phyloP scores from a whole-genome alignment of 2,329 filamentous ascomycete genomes.

The Arachnomyces sp. region DNA sequence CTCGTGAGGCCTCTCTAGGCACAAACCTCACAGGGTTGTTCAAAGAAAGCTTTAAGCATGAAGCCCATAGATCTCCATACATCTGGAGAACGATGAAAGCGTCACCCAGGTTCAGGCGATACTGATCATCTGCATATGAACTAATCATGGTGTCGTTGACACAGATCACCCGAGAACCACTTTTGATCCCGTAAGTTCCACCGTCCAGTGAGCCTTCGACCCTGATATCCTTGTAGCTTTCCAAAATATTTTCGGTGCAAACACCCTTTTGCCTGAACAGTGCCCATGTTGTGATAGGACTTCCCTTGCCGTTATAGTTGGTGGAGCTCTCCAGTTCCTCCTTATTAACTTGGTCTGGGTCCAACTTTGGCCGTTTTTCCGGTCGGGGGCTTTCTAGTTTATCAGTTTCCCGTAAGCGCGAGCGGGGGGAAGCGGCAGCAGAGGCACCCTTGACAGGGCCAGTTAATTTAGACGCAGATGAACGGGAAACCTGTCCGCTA shows the following conservation, averaged over 20 bases:
- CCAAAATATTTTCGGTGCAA: neutral
- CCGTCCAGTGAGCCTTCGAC: neutral
- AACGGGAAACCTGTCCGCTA: too few species aligned
- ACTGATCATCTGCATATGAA: conserved; percentile 18
- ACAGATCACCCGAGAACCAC: conserved; percentile 7
- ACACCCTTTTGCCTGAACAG: neutral
- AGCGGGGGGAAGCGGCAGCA: neutral
- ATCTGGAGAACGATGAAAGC: conserved; percentile 24
- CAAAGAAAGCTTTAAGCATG: conserved; percentile 22
- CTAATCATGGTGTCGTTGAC: conserved; percentile 8
- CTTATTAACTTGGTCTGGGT: too few species aligned
- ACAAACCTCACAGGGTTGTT: conserved; percentile 6
- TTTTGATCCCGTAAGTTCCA: conserved; percentile 5
- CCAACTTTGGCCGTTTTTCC: too few species aligned
- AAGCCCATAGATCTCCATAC: conserved; percentile 28
- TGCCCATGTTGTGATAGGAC: neutral
- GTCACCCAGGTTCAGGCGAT: conserved; percentile 21
- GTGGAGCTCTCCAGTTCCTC: neutral
- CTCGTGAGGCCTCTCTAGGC: neutral
- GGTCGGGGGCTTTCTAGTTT: too few species aligned
- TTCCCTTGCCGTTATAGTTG: neutral
- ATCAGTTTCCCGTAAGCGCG: too few species aligned
- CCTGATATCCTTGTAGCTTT: conserved; percentile 6
- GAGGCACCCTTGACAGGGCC: too few species aligned
- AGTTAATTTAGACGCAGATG: too few species aligned